Conservation (phyloP, 202 grass and related monocot species). For the Schoenoplectus triqueter region DNA sequence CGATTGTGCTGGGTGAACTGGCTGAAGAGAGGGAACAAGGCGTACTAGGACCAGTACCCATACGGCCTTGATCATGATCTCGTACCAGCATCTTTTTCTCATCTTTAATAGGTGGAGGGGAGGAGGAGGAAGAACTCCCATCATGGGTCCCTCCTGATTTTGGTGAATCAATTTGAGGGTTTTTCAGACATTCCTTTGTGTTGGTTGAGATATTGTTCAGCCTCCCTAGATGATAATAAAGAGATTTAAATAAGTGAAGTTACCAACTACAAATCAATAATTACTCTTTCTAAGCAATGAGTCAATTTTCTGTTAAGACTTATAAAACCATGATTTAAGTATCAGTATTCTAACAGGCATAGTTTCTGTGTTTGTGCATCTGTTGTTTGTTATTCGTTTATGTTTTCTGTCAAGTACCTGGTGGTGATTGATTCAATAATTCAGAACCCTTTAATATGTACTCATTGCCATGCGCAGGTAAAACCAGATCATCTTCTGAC, state of each 20-base stretch:
- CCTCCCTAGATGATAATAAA: constrained; percentile 48
- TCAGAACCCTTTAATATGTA: constrained; percentile 98
- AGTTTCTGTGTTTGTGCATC: constrained; percentile 21
- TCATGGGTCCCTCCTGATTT: constrained; percentile 61
- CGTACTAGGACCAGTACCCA: constrained; percentile 57
- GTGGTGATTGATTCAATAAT: constrained; percentile 72
- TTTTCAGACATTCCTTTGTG: constrained; percentile 55
- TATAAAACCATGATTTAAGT: constrained; percentile 47
- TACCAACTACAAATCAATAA: constrained; percentile 52
- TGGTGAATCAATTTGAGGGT: constrained; percentile 56
- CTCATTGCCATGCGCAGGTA: constrained; percentile 86
- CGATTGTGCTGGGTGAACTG: constrained; percentile 61
- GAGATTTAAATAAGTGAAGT: constrained; percentile 22
- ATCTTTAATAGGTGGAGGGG: constrained; percentile 46
- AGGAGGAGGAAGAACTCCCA: constrained; percentile 65
- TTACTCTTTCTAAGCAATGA: not conserved
- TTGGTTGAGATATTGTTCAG: constrained; percentile 47
- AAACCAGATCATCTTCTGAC: constrained; percentile 78
- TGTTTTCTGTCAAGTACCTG: constrained; percentile 48
- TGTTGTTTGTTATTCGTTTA: constrained; percentile 3
- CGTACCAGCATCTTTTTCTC: constrained; percentile 38
- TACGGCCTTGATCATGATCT: constrained; percentile 61
- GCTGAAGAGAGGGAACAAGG: constrained; percentile 43
- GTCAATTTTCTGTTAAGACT: constrained; percentile 46
- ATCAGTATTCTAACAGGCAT: constrained; percentile 79